Percentiles rank a stretch among this genome's conserved stretches.
phyloP scores from a whole-genome alignment of 1,284 basidiomycete genomes.

The Puccinia sorghi region DNA sequence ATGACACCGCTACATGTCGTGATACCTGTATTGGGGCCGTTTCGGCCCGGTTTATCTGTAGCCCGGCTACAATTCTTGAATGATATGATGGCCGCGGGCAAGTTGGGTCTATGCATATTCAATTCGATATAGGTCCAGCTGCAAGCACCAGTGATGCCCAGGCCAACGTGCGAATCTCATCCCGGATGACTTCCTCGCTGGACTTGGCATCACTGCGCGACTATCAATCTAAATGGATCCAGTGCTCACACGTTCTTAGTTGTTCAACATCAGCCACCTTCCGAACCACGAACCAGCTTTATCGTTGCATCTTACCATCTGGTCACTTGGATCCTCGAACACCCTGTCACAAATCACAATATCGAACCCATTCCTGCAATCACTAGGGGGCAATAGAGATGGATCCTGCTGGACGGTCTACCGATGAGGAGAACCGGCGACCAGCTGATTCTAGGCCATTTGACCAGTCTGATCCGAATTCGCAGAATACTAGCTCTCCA shows the following conservation, averaged over 20 bases:
- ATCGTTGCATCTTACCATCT: background rate
- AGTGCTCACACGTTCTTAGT: background rate
- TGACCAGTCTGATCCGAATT: background rate
- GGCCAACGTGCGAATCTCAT: background rate
- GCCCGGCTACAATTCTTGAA: too few relatives aligned
- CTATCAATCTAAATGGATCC: background rate
- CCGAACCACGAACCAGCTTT: background rate
- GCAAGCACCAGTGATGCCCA: background rate
- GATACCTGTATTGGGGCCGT: too few relatives aligned
- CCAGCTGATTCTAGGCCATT: background rate
- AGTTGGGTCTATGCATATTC: too few relatives aligned
- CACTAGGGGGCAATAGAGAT: background rate
- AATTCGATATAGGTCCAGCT: too few relatives aligned
- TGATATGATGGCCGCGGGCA: too few relatives aligned
- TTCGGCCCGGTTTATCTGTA: too few relatives aligned
- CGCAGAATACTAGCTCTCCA: background rate
- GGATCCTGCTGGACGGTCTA: background rate
- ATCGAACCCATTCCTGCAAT: background rate
- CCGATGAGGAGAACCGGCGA: background rate
- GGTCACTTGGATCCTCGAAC: background rate
- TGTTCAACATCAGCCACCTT: background rate
- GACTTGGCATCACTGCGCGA: background rate
- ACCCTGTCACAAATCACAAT: background rate
- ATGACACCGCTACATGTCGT: too few relatives aligned
- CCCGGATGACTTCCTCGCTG: background rate